Evolutionary conservation across 1,139 yeast species (phyloP), one percentile per base, ranked within the genome.

Genomic region (Blastobotrys arbuscula): DNA sequence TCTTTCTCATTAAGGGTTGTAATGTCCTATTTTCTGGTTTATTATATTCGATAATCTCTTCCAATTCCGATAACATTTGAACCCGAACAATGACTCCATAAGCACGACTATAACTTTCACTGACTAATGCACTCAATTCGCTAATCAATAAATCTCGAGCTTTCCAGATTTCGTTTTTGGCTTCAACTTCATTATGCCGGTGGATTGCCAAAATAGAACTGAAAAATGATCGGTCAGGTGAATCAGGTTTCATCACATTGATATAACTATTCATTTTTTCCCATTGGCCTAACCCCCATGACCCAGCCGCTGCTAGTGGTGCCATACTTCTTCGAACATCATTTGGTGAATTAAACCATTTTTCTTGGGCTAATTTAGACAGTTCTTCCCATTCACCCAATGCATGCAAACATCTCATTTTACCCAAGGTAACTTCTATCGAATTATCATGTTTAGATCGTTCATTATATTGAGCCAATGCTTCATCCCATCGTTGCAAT

Each of bases 241-340:
- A 86, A 55, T 88, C 96, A 1, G 80, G 72, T 57, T 88, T 88
- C 95, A 94, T 88, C 0, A 86, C 96, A 53, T 80, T 74, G 50
- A 90, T 89, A 61, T 90, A 94, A 9, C 85, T 78, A 61, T 88
- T 97, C 92, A 94, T 90, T 60, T 88, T 76, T 59, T 89, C 97
- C 98, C 98, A 94, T 64, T 88, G 94, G 1, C 92, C 92, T 44
- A 92, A 73, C n/a, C 97, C 97, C 98, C 98, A 92, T 0, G 97
- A 88, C 0, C 98, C 97, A 2, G 97, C 97, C 0, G 97, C 98
- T 0, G 98, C 98, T 48, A 94, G 71, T 0, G 98, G 98, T 1
- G 98, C 97, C 56, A 94, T 90, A n/a, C 83, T 79, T 52, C 96
- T 73, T 59, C 82, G 78, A 44, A 81, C 81, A 24, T 87, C 96